phyloP scores from a whole-genome alignment of 2,329 filamentous ascomycete genomes.

The Aurifilum marmelostoma region DNA sequence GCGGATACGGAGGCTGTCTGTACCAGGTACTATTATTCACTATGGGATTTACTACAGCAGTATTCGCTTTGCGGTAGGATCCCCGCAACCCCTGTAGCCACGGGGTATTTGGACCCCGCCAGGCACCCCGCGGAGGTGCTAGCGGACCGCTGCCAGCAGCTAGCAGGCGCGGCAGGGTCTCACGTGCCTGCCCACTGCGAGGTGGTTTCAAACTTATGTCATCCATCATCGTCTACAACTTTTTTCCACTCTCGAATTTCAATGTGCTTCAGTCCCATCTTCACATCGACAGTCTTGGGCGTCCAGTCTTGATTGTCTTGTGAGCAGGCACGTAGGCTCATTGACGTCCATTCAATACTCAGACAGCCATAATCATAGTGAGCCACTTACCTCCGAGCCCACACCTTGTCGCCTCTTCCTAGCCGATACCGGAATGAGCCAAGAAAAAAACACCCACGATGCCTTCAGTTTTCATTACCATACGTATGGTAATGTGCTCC shows the following conservation, averaged over 20 bases:
- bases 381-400: neutral
- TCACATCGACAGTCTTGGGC: neutral
- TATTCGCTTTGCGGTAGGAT: neutral
- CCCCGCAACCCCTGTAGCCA: neutral
- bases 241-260: neutral
- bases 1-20: conserved; percentile 1
- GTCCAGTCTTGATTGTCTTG: neutral
- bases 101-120: neutral
- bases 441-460: neutral
- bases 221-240: neutral
- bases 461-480: neutral
- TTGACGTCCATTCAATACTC: neutral
- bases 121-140: neutral
- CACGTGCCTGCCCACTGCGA: neutral
- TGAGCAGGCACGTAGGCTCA: neutral
- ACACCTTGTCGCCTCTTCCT: neutral
- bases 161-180: neutral
- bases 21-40: neutral
- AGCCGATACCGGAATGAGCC: conserved; percentile 4
- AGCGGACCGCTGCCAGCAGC: neutral
- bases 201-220: neutral
- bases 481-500: neutral
- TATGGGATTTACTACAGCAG: neutral
- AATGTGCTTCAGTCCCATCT: neutral
- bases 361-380: neutral